A percentile compares a stretch with the other conserved stretches of the same genome.
Evolutionary conservation across 805 yeast genomes (phyloP).

Genomic region (Metschnikowia amazonensis): DNA sequence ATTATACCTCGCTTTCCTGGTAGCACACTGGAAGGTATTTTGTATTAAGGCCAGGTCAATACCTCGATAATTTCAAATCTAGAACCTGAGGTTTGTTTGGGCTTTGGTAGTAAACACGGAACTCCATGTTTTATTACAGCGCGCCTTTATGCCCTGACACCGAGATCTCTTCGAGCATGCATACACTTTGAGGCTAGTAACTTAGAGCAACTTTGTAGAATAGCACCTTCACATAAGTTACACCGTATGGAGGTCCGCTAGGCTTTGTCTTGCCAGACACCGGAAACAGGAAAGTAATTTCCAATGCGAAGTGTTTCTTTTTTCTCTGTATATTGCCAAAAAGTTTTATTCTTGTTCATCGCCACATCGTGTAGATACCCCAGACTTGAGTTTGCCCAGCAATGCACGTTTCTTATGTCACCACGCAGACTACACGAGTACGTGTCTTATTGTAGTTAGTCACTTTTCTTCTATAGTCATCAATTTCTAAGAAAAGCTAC

Average conservation of each 20-base stretch:
- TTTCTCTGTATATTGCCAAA: neutral
- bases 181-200: neutral
- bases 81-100: no score
- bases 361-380: neutral
- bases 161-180: neutral
- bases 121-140: neutral
- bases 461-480: no score
- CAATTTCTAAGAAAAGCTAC: no score
- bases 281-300: neutral
- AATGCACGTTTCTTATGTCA: neutral
- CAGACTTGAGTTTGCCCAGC: neutral
- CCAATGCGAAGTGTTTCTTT: neutral
- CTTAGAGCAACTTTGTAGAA: neutral
- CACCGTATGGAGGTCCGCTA: neutral
- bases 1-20: no score
- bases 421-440: neutral
- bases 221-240: neutral
- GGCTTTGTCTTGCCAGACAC: neutral
- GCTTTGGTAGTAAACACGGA: neutral
- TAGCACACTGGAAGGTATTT: no score
- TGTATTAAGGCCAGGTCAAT: no score
- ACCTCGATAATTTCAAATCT: no score
- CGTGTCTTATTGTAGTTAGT: no score
- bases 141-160: neutral
- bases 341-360: neutral